These are phyloP conservation scores for Candida freyschussii DNA, from an alignment of 1,139 yeast genomes.

Conservation along the genomic window DNA sequence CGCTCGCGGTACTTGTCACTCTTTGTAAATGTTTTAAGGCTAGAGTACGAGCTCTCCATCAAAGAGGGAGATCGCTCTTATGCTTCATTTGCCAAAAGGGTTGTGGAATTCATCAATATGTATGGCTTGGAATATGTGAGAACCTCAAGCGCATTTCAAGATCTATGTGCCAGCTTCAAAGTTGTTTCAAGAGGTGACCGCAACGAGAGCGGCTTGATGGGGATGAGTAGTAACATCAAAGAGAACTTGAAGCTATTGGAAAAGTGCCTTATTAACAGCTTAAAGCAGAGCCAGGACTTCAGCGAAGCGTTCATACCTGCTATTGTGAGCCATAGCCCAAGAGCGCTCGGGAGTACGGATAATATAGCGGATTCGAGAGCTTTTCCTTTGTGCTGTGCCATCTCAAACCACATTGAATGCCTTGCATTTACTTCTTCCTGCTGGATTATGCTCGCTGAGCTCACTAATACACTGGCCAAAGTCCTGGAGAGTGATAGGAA, in stretches of 20 bases:
- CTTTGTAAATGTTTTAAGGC: slow-evolving; percentile 12
- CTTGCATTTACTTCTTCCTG: slow-evolving; percentile 10
- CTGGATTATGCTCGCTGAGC: slow-evolving; percentile 16
- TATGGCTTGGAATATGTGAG: slow-evolving; percentile 16
- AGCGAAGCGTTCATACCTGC: slow-evolving; percentile 6
- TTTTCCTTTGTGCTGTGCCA: slow-evolving; percentile 17
- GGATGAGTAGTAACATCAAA: slow-evolving; percentile 11
- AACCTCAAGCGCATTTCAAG: slow-evolving; percentile 12
- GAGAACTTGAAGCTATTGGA: slow-evolving; percentile 15
- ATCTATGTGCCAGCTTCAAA: slow-evolving; percentile 9
- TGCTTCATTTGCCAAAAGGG: slow-evolving; percentile 11
- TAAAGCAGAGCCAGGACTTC: slow-evolving; percentile 10
- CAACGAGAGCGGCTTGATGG: slow-evolving; percentile 10
- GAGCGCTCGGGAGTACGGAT: slow-evolving; percentile 7
- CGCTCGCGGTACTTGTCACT: slow-evolving; percentile 14
- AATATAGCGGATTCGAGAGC: slow-evolving; percentile 17
- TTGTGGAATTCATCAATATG: slow-evolving; percentile 15
- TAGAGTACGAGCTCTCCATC: slow-evolving; percentile 9
- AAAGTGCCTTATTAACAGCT: slow-evolving; percentile 9
- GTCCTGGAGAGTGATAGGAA: slow-evolving; percentile 11
- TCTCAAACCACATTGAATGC: slow-evolving; percentile 18
- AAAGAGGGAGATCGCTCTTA: slow-evolving; percentile 6
- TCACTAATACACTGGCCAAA: slow-evolving; percentile 7
- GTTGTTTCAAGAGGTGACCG: slow-evolving; percentile 8
- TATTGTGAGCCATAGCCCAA: slow-evolving; percentile 6